phyloP scores from a whole-genome alignment of 192 early-diverging fungal species.

The Phycomyces nitens region DNA sequence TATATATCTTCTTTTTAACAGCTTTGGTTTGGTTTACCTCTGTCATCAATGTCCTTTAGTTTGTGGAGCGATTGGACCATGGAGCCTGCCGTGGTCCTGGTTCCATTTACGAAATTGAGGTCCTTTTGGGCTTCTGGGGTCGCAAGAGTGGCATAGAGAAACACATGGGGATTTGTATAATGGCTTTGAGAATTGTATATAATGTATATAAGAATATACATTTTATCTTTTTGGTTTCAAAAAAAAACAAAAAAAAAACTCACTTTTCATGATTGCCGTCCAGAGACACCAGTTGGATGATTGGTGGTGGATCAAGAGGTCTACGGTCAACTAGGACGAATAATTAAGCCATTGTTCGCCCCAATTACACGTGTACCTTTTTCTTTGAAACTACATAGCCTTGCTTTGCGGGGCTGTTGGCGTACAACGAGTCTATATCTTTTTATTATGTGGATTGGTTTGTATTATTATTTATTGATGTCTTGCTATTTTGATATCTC shows the following conservation, averaged over 20 bases:
- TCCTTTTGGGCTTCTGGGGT: not conserved
- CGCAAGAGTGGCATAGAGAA: conserved; percentile 6
- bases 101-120: conserved; percentile 8
- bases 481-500: not conserved
- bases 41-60: conserved; percentile 78
- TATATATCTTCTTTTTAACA: not conserved
- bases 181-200: not conserved
- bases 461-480: not conserved
- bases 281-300: conserved; percentile 4
- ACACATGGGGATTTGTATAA: conserved; percentile 6
- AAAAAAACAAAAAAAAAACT: not conserved
- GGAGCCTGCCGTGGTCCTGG: conserved; percentile 77
- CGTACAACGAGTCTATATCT: conserved; percentile 15
- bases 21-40: conserved; percentile 35
- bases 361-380: conserved; percentile 1
- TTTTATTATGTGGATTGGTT: not conserved
- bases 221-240: not conserved
- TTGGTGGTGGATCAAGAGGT: conserved; percentile 15
- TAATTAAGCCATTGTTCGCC: too few species aligned
- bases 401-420: conserved; percentile 13
- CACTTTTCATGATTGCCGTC: not conserved
- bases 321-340: conserved; percentile 8
- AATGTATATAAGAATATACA: not conserved
- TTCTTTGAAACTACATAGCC: conserved; percentile 22
- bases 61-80: conserved; percentile 86